A percentile compares a stretch with the other conserved stretches of the same genome.
Evolutionary conservation across 352 stramenopile genomes (phyloP).

Genomic region (Phytophthora pisi): DNA sequence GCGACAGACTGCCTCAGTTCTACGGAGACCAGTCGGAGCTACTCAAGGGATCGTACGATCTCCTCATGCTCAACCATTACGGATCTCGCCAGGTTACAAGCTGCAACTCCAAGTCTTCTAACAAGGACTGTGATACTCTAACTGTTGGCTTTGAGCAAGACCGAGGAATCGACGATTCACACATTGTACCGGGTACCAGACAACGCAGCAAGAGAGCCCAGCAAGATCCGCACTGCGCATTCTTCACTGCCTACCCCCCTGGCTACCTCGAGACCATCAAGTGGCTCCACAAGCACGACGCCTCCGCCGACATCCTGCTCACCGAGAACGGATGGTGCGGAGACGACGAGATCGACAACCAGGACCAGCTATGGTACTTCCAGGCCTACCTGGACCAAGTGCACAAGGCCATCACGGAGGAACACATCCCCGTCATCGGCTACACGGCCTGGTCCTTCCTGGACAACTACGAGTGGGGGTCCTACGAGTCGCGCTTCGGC

Average conservation of each 20-base stretch:
- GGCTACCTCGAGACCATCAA: constrained; percentile 59
- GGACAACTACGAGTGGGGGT: constrained; percentile 36
- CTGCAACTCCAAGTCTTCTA: constrained; percentile 60
- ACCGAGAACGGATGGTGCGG: constrained; percentile 70
- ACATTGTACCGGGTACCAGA: constrained; percentile 7
- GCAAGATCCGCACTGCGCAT: constrained; percentile 28
- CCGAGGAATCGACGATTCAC: constrained; percentile 38
- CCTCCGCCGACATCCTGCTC: constrained; percentile 46
- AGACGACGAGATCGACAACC: constrained; percentile 51
- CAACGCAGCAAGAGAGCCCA: constrained; percentile 4
- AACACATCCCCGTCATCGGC: constrained; percentile 31
- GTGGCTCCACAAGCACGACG: constrained; percentile 57
- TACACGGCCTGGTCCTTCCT: constrained; percentile 34
- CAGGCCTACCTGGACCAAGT: constrained; percentile 52
- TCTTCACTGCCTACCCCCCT: constrained; percentile 48
- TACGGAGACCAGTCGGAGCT: too few relatives aligned
- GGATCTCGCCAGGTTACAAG: constrained; percentile 69
- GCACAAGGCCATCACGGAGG: constrained; percentile 42
- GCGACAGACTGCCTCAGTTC: too few relatives aligned
- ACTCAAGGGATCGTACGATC: too few relatives aligned
- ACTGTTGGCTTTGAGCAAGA: constrained; percentile 42
- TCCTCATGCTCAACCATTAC: too few relatives aligned
- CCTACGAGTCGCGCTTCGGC: constrained; percentile 45
- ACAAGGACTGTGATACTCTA: constrained; percentile 31
- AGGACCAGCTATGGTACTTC: constrained; percentile 42